These are phyloP conservation scores for Komagataea norvegica DNA, from an alignment of 1,139 yeast species.

Conservation along the genomic window DNA sequence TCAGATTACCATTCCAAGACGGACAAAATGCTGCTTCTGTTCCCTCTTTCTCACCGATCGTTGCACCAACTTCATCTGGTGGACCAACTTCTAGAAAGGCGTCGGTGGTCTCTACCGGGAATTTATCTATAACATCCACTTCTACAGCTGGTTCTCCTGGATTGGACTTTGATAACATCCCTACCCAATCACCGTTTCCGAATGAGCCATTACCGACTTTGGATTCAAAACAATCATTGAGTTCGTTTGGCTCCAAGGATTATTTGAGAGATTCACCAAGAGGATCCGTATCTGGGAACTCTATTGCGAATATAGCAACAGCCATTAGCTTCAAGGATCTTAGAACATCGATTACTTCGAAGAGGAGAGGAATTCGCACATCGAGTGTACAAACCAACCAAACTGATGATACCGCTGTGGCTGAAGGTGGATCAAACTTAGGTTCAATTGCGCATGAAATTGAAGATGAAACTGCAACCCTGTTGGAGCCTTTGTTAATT, in stretches of 20 bases:
- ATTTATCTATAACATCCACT: conserved; percentile 24
- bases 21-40: conserved; percentile 1
- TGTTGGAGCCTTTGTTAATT: conserved; percentile 51
- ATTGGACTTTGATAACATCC: conserved; percentile 35
- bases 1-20: conserved; percentile 27
- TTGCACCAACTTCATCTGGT: conserved; percentile 11
- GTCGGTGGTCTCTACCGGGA: conserved; percentile 30
- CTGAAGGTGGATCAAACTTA: conserved; percentile 13
- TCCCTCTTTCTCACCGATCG: conserved; percentile 10
- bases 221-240: conserved; percentile 11
- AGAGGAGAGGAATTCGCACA: conserved; percentile 19
- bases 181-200: conserved; percentile 54
- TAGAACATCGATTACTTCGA: conserved; percentile 16
- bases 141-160: conserved; percentile 14
- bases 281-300: conserved; percentile 33
- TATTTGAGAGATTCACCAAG: conserved; percentile 47
- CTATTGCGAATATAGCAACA: conserved; percentile 8
- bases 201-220: conserved; percentile 42
- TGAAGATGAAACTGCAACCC: conserved; percentile 19
- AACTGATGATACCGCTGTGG: conserved; percentile 12
- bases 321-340: conserved; percentile 20
- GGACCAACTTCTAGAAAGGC: conserved; percentile 29
- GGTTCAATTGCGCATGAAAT: conserved; percentile 13
- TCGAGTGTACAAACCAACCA: conserved; percentile 14
- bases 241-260: conserved; percentile 34